phyloP scores from a whole-genome alignment of 1,139 yeast genomes.

The Debaryomycetaceae sp. region DNA sequence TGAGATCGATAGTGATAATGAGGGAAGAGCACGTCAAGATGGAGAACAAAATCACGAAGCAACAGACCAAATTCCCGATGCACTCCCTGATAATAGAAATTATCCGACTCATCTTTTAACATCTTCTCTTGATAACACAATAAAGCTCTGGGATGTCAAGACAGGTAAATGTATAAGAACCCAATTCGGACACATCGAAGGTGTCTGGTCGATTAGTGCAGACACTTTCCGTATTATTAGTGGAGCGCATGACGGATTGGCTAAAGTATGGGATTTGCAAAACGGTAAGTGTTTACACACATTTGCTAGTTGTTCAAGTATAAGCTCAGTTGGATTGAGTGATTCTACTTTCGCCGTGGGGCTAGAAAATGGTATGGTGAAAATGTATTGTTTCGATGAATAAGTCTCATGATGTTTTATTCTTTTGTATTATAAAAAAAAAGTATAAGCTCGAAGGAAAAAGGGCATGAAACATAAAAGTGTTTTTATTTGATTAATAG shows the following conservation, averaged over 20 bases:
- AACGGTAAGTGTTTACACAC: constrained; percentile 93
- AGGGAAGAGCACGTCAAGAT: constrained; percentile 4
- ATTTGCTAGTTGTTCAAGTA: constrained; percentile 71
- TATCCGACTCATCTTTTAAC: constrained; percentile 81
- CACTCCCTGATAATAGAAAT: constrained; percentile 25
- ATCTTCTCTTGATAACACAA: constrained; percentile 88
- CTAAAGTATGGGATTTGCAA: constrained; percentile 95
- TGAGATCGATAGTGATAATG: constrained; percentile 25
- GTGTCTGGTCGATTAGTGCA: constrained; percentile 95
- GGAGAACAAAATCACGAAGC: constrained; percentile 3
- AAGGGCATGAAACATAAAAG: neutral
- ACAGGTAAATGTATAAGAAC: constrained; percentile 89
- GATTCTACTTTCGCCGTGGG: constrained; percentile 91
- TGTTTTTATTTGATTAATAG: neutral
- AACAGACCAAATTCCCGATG: constrained; percentile 19
- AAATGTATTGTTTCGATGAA: constrained; percentile 73
- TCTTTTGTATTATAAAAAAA: neutral
- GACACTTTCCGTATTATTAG: constrained; percentile 91
- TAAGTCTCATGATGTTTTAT: neutral
- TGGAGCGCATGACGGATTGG: constrained; percentile 88
- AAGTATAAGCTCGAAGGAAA: neutral
- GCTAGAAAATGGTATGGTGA: constrained; percentile 79
- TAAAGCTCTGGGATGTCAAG: constrained; percentile 86
- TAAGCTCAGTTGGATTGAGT: constrained; percentile 83
- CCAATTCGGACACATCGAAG: constrained; percentile 95